Evolutionary conservation across 202 grass and related monocot species (phyloP).

Genomic region (Schoenoplectus triqueter): DNA sequence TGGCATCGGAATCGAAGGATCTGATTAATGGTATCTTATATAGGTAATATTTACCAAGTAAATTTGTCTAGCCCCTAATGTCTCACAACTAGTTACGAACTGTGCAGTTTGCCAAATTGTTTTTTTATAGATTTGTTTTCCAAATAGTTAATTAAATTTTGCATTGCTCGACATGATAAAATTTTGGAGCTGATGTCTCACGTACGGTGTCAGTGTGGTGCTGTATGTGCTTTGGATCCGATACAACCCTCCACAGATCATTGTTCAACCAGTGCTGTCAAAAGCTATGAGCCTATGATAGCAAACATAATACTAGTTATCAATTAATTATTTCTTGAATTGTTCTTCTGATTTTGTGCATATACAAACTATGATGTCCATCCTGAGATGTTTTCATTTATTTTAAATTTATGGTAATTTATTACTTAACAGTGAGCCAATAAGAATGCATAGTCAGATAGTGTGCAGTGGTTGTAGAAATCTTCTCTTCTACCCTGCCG

Average conservation of each 20-base stretch:
- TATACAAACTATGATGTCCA: not conserved
- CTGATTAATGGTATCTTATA: constrained; percentile 29
- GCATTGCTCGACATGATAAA: not conserved
- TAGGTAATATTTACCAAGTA: constrained; percentile 6
- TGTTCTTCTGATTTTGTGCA: not conserved
- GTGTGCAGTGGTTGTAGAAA: constrained; percentile 54
- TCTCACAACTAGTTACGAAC: not conserved
- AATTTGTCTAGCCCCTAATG: too few relatives aligned
- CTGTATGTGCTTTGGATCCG: not conserved
- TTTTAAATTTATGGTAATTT: not conserved
- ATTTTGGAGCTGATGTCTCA: not conserved
- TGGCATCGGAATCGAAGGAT: constrained; percentile 31
- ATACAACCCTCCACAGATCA: not conserved
- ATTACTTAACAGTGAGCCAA: constrained; percentile 17
- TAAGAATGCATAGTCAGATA: constrained; percentile 53
- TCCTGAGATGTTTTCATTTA: not conserved
- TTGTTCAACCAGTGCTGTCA: not conserved
- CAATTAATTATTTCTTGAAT: not conserved
- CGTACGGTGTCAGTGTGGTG: too few relatives aligned
- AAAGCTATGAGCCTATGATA: not conserved
- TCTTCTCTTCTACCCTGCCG: constrained; percentile 48
- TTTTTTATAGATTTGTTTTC: not conserved
- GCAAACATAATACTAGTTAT: not conserved
- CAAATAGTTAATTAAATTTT: not conserved
- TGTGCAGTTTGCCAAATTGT: not conserved